Percentiles rank a stretch among this genome's conserved stretches.
These are phyloP conservation scores for Mycena filopes DNA, from an alignment of 768 basidiomycete genomes.

Conservation along the genomic window DNA sequence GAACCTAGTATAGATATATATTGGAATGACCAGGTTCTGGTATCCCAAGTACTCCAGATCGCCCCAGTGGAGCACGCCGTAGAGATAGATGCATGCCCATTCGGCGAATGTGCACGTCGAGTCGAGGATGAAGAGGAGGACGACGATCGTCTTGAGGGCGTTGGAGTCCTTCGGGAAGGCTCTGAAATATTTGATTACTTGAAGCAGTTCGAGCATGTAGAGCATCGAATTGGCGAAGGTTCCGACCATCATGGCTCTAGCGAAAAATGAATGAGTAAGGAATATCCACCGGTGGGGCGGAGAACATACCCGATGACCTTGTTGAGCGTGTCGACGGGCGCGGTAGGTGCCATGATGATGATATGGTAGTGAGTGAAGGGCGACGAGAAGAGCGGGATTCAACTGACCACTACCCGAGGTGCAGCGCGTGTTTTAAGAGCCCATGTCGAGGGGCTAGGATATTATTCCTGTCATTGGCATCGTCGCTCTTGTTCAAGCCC, in stretches of 20 bases:
- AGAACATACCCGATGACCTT: conserved; percentile 5
- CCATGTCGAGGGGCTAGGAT: too few relatives aligned
- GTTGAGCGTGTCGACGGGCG: conserved; percentile 3
- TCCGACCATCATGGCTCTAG: conserved; percentile 2
- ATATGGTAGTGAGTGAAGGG: too few relatives aligned
- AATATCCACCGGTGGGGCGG: background rate
- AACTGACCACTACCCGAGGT: too few relatives aligned
- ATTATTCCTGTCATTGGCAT: too few relatives aligned
- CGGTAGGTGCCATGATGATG: background rate
- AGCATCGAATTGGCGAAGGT: conserved; percentile 5
- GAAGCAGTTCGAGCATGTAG: conserved; percentile 12
- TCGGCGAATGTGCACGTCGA: conserved; percentile 9
- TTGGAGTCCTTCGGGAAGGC: background rate
- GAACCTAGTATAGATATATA: conserved; percentile 13
- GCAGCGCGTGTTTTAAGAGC: too few relatives aligned
- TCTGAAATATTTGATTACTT: conserved; percentile 1
- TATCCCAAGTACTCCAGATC: conserved; percentile 3
- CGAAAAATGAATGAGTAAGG: background rate
- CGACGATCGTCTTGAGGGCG: background rate
- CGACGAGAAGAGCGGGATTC: too few relatives aligned
- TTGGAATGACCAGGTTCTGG: conserved; percentile 12
- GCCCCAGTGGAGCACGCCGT: conserved; percentile 9
- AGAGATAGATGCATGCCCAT: conserved; percentile 10
- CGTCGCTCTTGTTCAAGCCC: too few relatives aligned
- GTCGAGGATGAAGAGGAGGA: background rate